These are phyloP conservation scores for Coffea canephora DNA, from an alignment of 257 asterid genomes.

Conservation along the genomic window DNA sequence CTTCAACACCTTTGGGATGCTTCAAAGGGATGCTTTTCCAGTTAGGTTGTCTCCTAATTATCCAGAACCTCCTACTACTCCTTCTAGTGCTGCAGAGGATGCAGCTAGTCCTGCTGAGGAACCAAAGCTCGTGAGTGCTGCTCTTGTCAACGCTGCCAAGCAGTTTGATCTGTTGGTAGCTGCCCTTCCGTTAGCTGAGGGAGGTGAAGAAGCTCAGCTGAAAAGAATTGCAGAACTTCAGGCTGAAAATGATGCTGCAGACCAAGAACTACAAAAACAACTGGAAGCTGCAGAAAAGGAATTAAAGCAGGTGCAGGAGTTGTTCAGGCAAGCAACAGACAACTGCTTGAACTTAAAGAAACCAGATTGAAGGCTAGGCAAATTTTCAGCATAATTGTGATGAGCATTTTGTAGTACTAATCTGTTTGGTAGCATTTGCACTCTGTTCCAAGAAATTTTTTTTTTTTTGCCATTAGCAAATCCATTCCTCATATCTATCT, in stretches of 20 bases:
- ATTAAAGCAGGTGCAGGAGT: conserved; percentile 25
- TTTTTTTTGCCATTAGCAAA: too few species aligned
- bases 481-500: neutral
- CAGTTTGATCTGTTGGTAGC: conserved; percentile 94
- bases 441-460: neutral
- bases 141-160: conserved; percentile 87
- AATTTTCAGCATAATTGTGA: neutral
- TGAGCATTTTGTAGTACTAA: neutral
- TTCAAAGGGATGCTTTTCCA: conserved; percentile 90
- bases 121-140: conserved; percentile 76
- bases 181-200: conserved; percentile 86
- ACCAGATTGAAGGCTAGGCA: conserved; percentile 43
- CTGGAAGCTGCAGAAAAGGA: too few species aligned
- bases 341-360: conserved; percentile 87
- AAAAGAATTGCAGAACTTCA: conserved; percentile 61
- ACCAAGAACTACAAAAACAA: conserved; percentile 9
- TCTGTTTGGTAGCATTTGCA: neutral
- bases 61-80: conserved; percentile 73
- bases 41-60: conserved; percentile 83
- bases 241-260: conserved; percentile 59
- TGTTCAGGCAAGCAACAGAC: conserved; percentile 74
- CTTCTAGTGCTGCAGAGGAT: conserved; percentile 45
- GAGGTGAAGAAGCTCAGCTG: conserved; percentile 91
- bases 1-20: conserved; percentile 81
- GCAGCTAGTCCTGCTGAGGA: conserved; percentile 61